phyloP scores from a whole-genome alignment of 345 rosid species.

The Corchorus olitorius region DNA sequence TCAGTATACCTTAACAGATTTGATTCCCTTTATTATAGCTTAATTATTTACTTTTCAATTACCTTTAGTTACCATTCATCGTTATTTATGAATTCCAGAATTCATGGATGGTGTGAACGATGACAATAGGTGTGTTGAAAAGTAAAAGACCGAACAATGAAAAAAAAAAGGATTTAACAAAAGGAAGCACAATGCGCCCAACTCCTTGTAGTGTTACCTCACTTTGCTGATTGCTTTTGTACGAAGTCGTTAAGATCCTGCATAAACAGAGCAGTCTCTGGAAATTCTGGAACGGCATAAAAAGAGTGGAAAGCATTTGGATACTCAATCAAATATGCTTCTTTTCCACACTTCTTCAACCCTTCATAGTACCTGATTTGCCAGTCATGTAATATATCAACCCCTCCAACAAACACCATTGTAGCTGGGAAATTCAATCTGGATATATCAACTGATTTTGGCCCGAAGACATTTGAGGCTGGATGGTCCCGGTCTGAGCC shows the following conservation, averaged over 20 bases:
- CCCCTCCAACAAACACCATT: conserved; percentile 30
- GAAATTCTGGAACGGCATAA: conserved; percentile 31
- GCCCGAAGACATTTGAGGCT: conserved; percentile 26
- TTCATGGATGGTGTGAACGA: no score
- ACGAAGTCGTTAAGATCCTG: conserved; percentile 28
- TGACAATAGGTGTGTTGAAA: neutral
- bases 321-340: conserved; percentile 36
- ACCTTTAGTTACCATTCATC: no score
- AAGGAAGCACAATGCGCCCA: neutral
- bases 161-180: no score
- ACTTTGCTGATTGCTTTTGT: neutral
- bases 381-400: conserved; percentile 51
- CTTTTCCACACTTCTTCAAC: conserved; percentile 35
- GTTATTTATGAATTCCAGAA: no score
- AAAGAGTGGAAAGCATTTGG: conserved; percentile 27
- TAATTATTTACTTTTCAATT: no score
- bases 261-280: conserved; percentile 26
- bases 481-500: conserved; percentile 33
- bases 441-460: conserved; percentile 14
- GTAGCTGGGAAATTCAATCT: conserved; percentile 26
- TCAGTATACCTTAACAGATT: no score
- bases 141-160: neutral
- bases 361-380: conserved; percentile 38
- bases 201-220: neutral
- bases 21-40: no score